Percentiles rank a stretch among this genome's conserved stretches.
Evolutionary conservation across 495 filamentous ascomycete species (phyloP).

Genomic region (Lasiosphaeria ovina): DNA sequence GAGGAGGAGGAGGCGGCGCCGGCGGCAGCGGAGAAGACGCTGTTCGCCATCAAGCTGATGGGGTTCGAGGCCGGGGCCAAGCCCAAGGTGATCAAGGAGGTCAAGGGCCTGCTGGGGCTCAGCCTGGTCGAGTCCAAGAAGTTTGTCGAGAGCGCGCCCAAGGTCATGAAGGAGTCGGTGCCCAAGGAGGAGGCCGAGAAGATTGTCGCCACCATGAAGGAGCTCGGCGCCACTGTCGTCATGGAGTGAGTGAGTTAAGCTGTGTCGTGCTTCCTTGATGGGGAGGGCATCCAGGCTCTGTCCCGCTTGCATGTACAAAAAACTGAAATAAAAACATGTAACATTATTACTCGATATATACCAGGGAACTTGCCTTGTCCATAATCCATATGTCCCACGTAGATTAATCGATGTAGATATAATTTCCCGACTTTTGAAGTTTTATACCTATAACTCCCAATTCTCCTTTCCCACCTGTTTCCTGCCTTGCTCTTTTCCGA

Average conservation of each 20-base stretch:
- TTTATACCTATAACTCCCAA: too few species aligned
- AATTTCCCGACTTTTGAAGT: too few species aligned
- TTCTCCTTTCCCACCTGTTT: too few species aligned
- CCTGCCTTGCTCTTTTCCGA: too few species aligned
- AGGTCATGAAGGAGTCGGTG: conserved; percentile 97
- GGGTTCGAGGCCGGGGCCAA: conserved; percentile 85
- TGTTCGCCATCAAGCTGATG: conserved; percentile 92
- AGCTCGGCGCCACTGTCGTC: conserved; percentile 76
- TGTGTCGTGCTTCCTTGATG: conserved; percentile 3
- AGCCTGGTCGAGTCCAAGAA: conserved; percentile 99
- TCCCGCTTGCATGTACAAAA: conserved; percentile 33
- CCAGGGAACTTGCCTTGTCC: conserved; percentile 2
- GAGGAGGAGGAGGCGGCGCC: conserved; percentile 83
- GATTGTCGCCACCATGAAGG: conserved; percentile 92
- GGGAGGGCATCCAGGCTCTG: conserved; percentile 21
- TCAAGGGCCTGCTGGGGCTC: conserved; percentile 92
- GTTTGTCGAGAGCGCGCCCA: conserved; percentile 96
- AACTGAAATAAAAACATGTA: conserved; percentile 28
- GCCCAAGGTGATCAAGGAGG: conserved; percentile 99
- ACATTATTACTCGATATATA: conserved; percentile 26
- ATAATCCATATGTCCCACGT: not conserved
- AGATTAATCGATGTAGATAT: too few species aligned
- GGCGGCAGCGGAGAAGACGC: conserved; percentile 86
- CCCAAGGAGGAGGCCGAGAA: conserved; percentile 99
- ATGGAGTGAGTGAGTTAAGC: conserved; percentile 68